phyloP scores from a whole-genome alignment of 2,329 filamentous ascomycete species.

The Achaetomium macrosporum region DNA sequence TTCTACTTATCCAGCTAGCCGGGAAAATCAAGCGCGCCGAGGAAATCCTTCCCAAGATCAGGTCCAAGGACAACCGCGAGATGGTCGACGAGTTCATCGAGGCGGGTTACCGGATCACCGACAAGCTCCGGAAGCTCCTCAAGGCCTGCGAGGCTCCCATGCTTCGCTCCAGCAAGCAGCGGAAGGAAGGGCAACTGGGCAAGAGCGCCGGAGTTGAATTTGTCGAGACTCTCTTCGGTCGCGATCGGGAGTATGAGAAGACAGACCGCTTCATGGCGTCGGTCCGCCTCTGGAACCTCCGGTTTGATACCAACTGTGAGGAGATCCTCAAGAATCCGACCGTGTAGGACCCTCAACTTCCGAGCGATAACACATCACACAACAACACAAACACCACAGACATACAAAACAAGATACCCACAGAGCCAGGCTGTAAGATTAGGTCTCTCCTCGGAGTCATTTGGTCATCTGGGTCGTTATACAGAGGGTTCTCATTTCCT shows the following conservation, averaged over 20 bases:
- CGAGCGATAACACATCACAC: slow-evolving; percentile 5
- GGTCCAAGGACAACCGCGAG: slow-evolving; percentile 66
- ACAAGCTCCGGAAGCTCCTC: slow-evolving; percentile 77
- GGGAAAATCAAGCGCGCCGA: slow-evolving; percentile 91
- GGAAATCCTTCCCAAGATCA: slow-evolving; percentile 67
- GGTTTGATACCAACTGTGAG: slow-evolving; percentile 94
- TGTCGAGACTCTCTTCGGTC: slow-evolving; percentile 90
- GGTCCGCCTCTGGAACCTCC: slow-evolving; percentile 82
- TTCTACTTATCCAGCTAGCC: slow-evolving; percentile 86
- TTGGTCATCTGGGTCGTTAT: slow-evolving; percentile 22
- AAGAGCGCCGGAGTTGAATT: slow-evolving; percentile 93
- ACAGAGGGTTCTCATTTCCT: slow-evolving; percentile 14
- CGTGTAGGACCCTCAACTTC: slow-evolving; percentile 34
- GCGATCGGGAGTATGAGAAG: slow-evolving; percentile 79
- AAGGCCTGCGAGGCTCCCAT: slow-evolving; percentile 92
- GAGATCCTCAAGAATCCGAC: slow-evolving; percentile 67
- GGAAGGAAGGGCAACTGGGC: slow-evolving; percentile 72
- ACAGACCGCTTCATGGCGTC: slow-evolving; percentile 91
- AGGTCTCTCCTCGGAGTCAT: slow-evolving; percentile 24
- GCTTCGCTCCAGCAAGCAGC: slow-evolving; percentile 65
- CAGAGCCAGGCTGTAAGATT: slow-evolving; percentile 26
- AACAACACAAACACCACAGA: slow-evolving; percentile 9
- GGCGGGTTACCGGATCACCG: slow-evolving; percentile 78
- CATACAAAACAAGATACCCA: slow-evolving; percentile 18
- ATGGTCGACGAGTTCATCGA: slow-evolving; percentile 87